Base-by-base conservation (phyloP, 305 asterid species). In the Solanum hybrid region DNA sequence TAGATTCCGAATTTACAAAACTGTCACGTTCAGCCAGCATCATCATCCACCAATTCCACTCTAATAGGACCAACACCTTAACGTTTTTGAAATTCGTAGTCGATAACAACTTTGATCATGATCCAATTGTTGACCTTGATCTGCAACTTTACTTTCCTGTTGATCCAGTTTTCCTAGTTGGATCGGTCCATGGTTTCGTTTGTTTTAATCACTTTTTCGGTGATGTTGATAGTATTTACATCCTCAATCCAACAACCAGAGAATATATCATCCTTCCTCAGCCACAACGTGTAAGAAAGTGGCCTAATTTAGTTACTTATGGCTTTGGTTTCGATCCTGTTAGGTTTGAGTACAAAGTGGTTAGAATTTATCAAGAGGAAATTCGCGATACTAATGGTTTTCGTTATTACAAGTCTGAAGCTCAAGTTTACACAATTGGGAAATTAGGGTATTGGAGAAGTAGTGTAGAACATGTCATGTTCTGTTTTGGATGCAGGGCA, bases 201-300 rank as follows among this genome's bases (percentile, higher is more conserved):
- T 91, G 94, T 90, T 51, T 94, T 20, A 91, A 94, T 17, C 92
- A 92, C 45, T 90, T 91, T 26, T 65, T 86, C 15, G 45, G 24
- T 10, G 90, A 87, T 72, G 32, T 24, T 79, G 95, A 94, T 24
- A 70, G 89, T 1, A 77, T 94, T 37, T 93, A 90, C 91, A 39
- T 96, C 22, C 93, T 94, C 89, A 96, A 96, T 76, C 96, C 96
- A 1, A 90, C 91, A 36, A 93, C 92, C 0, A 92, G 92, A 4
- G 96, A 95, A 81, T 94, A 90, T 41, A 41, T 93, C 27, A 29
- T 88, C 10, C 92, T 96, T 10, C 95, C 92, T 0, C 29, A 20
- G 45, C 92, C 93, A 0, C 77, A 90, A 1, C 87, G 91, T 11
- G 7, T 26, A 14, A 90, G 92, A 22, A 80, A 83, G 0, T 90